These are phyloP conservation scores for Hibiscus tridactylites DNA, from an alignment of 345 rosid genomes.

Conservation along the genomic window DNA sequence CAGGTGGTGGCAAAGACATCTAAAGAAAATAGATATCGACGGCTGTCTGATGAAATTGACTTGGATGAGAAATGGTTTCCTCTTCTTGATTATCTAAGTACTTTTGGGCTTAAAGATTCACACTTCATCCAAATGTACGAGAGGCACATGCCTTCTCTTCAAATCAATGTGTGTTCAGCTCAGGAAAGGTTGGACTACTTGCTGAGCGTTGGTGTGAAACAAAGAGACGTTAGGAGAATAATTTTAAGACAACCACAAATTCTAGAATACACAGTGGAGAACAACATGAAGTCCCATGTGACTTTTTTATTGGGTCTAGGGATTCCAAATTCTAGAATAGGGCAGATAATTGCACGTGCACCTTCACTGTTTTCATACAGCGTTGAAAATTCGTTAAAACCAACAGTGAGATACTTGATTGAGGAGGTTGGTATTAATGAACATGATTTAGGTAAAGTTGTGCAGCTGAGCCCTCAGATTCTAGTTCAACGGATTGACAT, in stretches of 20 bases:
- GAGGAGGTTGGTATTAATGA: conserved; percentile 92
- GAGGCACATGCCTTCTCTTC: conserved; percentile 81
- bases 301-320: conserved; percentile 71
- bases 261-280: conserved; percentile 79
- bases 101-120: conserved; percentile 76
- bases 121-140: conserved; percentile 84
- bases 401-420: conserved; percentile 84
- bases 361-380: conserved; percentile 88
- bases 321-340: conserved; percentile 70
- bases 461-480: conserved; percentile 92
- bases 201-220: conserved; percentile 81
- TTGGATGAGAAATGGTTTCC: conserved; percentile 77
- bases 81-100: conserved; percentile 71
- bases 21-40: conserved; percentile 38
- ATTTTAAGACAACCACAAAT: conserved; percentile 92
- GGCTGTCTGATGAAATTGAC: conserved; percentile 59
- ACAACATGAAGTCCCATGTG: conserved; percentile 69
- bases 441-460: conserved; percentile 69
- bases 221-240: conserved; percentile 70
- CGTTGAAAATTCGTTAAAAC: conserved; percentile 80
- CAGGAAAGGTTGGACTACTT: conserved; percentile 87
- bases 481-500: conserved; percentile 88
- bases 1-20: conserved; percentile 35
- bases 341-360: conserved; percentile 68
- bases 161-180: conserved; percentile 69